Percentiles rank a stretch among this genome's conserved stretches.
Conservation (phyloP, 768 basidiomycete species). For the Lactarius hatsudake region DNA sequence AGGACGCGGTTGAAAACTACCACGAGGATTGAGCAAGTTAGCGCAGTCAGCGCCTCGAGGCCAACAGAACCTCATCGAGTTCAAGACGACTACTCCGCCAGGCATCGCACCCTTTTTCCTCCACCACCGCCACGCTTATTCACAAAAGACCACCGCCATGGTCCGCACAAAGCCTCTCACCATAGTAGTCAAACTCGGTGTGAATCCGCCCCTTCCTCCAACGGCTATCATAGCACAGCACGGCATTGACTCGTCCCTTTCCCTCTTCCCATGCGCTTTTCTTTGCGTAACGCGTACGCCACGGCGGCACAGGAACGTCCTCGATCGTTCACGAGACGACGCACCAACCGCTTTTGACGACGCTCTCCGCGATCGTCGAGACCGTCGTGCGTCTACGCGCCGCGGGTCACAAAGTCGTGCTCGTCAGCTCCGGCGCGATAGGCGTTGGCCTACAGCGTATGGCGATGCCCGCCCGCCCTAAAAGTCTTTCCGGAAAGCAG, state of each 20-base stretch:
- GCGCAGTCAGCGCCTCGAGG: too few relatives aligned
- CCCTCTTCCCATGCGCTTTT: background rate
- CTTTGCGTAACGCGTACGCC: background rate
- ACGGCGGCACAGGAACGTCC: slow-evolving; percentile 66
- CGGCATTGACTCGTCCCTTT: background rate
- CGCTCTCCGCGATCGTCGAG: slow-evolving; percentile 89
- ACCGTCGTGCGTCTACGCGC: slow-evolving; percentile 75
- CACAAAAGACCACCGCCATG: background rate
- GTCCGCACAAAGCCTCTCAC: slow-evolving; percentile 22
- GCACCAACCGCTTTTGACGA: slow-evolving; percentile 87
- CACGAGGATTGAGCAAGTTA: too few relatives aligned
- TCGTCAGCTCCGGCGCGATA: slow-evolving; percentile 97
- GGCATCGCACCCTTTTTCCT: too few relatives aligned
- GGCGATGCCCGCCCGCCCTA: slow-evolving; percentile 76
- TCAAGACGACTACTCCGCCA: too few relatives aligned
- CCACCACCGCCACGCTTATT: too few relatives aligned
- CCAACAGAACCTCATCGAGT: too few relatives aligned
- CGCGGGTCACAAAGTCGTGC: slow-evolving; percentile 89
- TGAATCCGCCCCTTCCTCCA: slow-evolving; percentile 2
- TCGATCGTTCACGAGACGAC: slow-evolving; percentile 96
- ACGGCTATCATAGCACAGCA: background rate
- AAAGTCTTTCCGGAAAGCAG: slow-evolving; percentile 88
- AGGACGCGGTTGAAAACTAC: too few relatives aligned
- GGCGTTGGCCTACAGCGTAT: slow-evolving; percentile 93
- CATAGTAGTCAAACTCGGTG: slow-evolving; percentile 36